Conservation (phyloP, 1,284 basidiomycete species). For the Rhodofomes roseus region DNA sequence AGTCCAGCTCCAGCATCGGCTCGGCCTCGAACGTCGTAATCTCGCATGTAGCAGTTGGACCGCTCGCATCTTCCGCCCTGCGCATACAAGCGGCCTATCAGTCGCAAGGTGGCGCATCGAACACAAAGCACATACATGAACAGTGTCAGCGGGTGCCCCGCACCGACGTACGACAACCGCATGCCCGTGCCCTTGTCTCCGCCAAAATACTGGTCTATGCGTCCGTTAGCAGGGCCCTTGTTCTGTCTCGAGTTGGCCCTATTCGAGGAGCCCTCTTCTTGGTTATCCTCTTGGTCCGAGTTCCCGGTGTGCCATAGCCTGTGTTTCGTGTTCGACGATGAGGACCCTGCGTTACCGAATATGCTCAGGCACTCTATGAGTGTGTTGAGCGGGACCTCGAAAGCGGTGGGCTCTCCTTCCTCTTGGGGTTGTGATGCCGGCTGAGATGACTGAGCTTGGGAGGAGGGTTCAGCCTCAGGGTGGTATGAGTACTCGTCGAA, state of each 20-base stretch:
- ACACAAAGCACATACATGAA: slow-evolving; percentile 64
- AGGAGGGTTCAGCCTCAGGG: slow-evolving; percentile 30
- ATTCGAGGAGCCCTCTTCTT: slow-evolving; percentile 3
- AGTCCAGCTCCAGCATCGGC: slow-evolving; percentile 74
- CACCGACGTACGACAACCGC: slow-evolving; percentile 79
- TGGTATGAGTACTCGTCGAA: slow-evolving; percentile 76
- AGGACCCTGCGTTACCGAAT: slow-evolving; percentile 72
- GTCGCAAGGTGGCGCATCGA: neutral
- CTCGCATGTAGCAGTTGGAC: slow-evolving; percentile 87
- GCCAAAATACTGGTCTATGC: slow-evolving; percentile 52
- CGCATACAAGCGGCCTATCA: no score
- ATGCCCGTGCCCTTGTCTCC: slow-evolving; percentile 74
- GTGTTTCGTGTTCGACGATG: slow-evolving; percentile 38
- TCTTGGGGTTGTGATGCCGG: slow-evolving; percentile 21
- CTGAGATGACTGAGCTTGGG: neutral
- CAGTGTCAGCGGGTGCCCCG: slow-evolving; percentile 77
- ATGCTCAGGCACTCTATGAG: slow-evolving; percentile 89
- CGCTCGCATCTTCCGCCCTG: slow-evolving; percentile 80
- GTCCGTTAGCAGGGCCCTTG: slow-evolving; percentile 4
- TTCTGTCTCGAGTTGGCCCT: neutral
- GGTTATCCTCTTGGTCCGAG: slow-evolving; percentile 40
- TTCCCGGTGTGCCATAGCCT: slow-evolving; percentile 35
- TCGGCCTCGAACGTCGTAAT: slow-evolving; percentile 86
- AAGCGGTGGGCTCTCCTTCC: slow-evolving; percentile 41
- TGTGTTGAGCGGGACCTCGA: slow-evolving; percentile 81